Evolutionary conservation across 192 early-diverging fungal species (phyloP).

Genomic region (Mortierella alpina): DNA sequence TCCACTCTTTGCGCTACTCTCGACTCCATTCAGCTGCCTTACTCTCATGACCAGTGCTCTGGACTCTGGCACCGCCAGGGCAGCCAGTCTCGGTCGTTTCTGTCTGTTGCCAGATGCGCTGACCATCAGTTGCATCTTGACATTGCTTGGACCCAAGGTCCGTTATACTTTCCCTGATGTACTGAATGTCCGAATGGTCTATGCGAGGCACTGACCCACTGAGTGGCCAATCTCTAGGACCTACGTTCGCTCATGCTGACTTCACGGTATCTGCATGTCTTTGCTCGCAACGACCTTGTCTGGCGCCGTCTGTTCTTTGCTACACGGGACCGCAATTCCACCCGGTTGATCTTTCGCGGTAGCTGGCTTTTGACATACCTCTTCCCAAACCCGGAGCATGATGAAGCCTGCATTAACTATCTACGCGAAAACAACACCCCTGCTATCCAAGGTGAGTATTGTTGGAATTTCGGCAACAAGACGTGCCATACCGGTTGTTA

Average conservation of each 20-base stretch:
- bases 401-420: slow-evolving; percentile 23
- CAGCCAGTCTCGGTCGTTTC: slow-evolving; percentile 21
- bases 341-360: slow-evolving; percentile 37
- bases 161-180: neutral
- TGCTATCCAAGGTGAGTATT: slow-evolving; percentile 26
- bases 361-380: slow-evolving; percentile 54
- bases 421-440: slow-evolving; percentile 24
- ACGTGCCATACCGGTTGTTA: neutral
- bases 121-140: slow-evolving; percentile 13
- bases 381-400: slow-evolving; percentile 36
- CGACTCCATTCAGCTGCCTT: neutral
- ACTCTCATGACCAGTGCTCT: neutral
- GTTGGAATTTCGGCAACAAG: neutral
- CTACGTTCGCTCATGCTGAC: slow-evolving; percentile 3
- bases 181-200: neutral
- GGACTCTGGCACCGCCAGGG: neutral
- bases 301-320: slow-evolving; percentile 48
- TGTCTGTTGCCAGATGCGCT: slow-evolving; percentile 19
- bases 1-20: neutral
- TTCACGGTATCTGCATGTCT: slow-evolving; percentile 47
- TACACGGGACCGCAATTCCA: slow-evolving; percentile 10
- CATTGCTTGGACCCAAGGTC: slow-evolving; percentile 20
- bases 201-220: neutral
- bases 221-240: slow-evolving; percentile 17
- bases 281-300: slow-evolving; percentile 48